Evolutionary conservation across 192 early-diverging fungal genomes (phyloP), one percentile per base, ranked within the genome.

Genomic region (Anaeromyces robustus): DNA sequence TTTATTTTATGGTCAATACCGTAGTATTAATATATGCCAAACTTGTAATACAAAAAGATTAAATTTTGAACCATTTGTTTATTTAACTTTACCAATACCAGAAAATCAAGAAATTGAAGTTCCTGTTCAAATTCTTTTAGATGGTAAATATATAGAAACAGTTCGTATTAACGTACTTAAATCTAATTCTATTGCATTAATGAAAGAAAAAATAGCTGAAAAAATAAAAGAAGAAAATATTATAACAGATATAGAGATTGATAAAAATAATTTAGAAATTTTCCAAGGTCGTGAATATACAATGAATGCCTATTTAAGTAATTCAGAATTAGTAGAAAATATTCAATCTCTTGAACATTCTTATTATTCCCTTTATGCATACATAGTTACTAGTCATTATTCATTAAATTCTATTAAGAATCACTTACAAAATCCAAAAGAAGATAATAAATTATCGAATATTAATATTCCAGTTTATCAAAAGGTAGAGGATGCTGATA

Each of bases 11-110:
- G 94, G 94, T 82, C 89, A 92, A 80, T 92, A 89, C 81, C 32
- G 80, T 77, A 30, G 52, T 29, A 78, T 80, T 78, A 77, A 80
- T 14, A 78, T 80, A 2, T 41, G 32, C 78, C 16, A 78, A 82
- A 26, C 83, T 89, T 34, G 22, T 30, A 22, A 79, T 2, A 37
- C 79, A 12, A 32, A n/a, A 32, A 28, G 59, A 29, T 31, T 22
- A 59, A 94, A 90, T 26, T 96, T 95, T 84, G 94, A 96, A 80
- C 94, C 94, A 13, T 94, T 91, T 86, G 93, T 92, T 92, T 92
- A 89, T 80, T 84, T 94, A 77, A 90, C 91, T 13, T 85, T 96
- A 28, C 93, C 94, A 12, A 84, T 96, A 31, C 95, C 94, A 0
- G 90, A 93, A 34, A 86, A 90, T 77, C 82, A 92, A 17, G 89